A percentile compares a stretch with the other conserved stretches of the same genome.
These are phyloP conservation scores for Sphaerosporella brunnea DNA, from an alignment of 495 filamentous ascomycete genomes.

Conservation along the genomic window DNA sequence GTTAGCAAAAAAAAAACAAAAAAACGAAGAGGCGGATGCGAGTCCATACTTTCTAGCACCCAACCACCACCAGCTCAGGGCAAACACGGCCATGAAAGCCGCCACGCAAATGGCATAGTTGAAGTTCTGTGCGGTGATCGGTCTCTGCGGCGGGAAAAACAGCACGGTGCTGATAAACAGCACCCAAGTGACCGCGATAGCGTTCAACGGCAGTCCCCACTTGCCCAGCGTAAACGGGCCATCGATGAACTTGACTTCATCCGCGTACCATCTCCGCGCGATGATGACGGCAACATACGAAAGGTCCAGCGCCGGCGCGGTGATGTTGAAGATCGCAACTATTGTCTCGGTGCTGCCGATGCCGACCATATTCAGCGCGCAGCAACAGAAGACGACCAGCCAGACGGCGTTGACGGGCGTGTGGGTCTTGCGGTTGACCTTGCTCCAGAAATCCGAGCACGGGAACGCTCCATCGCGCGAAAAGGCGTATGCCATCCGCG, in stretches of 20 bases:
- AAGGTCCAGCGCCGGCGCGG: conserved; percentile 49
- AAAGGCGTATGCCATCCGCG: conserved; percentile 57
- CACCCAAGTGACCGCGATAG: conserved; percentile 46
- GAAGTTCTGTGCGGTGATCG: conserved; percentile 48
- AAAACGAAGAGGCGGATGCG: too few relatives aligned
- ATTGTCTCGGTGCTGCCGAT: conserved; percentile 51
- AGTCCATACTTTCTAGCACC: conserved; percentile 38
- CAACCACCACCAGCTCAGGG: conserved; percentile 48
- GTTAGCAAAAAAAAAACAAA: too few relatives aligned
- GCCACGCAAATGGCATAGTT: conserved; percentile 54
- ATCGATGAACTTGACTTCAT: conserved; percentile 40
- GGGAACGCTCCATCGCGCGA: conserved; percentile 51
- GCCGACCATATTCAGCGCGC: conserved; percentile 45
- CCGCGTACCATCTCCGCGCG: conserved; percentile 40
- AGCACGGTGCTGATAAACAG: conserved; percentile 48
- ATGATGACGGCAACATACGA: conserved; percentile 53
- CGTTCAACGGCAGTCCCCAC: conserved; percentile 43
- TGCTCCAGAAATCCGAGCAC: conserved; percentile 44
- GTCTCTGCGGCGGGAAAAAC: conserved; percentile 45
- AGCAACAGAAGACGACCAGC: conserved; percentile 49
- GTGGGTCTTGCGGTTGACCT: conserved; percentile 39
- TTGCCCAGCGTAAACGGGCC: conserved; percentile 48
- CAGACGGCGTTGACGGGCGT: conserved; percentile 55
- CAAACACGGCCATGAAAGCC: conserved; percentile 43
- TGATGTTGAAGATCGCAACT: conserved; percentile 52